phyloP scores from a whole-genome alignment of 495 filamentous ascomycete species.

The Hypoxylon crocopeplum region DNA sequence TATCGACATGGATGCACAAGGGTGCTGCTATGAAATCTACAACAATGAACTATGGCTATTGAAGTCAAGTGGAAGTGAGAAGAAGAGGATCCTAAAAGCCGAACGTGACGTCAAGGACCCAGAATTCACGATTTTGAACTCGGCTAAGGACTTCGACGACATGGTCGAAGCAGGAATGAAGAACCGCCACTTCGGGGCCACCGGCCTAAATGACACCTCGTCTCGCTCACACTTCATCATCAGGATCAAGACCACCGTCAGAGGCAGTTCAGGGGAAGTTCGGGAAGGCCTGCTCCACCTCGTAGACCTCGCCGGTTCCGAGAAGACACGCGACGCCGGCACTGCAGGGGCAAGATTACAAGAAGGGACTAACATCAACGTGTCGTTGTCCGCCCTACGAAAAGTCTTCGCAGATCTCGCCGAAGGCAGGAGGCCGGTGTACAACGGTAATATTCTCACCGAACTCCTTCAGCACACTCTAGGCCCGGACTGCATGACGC shows the following conservation, averaged over 20 bases:
- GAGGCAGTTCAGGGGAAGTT: slow-evolving; percentile 71
- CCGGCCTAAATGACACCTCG: slow-evolving; percentile 59
- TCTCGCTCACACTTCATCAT: slow-evolving; percentile 58
- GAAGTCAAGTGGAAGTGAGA: slow-evolving; percentile 76
- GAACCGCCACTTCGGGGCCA: slow-evolving; percentile 66
- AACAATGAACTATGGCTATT: slow-evolving; percentile 92
- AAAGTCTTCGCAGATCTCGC: slow-evolving; percentile 63
- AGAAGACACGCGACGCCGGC: slow-evolving; percentile 76
- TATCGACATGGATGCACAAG: slow-evolving; percentile 86
- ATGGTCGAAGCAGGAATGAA: slow-evolving; percentile 23
- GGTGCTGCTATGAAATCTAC: slow-evolving; percentile 95
- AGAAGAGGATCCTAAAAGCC: slow-evolving; percentile 63
- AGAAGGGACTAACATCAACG: slow-evolving; percentile 51
- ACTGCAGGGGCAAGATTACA: slow-evolving; percentile 54
- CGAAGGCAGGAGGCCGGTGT: slow-evolving; percentile 81
- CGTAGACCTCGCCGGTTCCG: slow-evolving; percentile 57
- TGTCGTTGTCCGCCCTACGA: slow-evolving; percentile 49
- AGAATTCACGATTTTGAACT: slow-evolving; percentile 5
- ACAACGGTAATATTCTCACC: slow-evolving; percentile 92
- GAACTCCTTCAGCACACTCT: slow-evolving; percentile 93
- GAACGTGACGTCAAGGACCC: slow-evolving; percentile 2
- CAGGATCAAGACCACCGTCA: slow-evolving; percentile 46
- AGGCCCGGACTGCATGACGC: slow-evolving; percentile 91
- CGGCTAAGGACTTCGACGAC: slow-evolving; percentile 18
- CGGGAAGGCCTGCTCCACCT: slow-evolving; percentile 62